Evolutionary conservation across 208 protist genomes (phyloP), one percentile per base, ranked within the genome.

Genomic region (Herpetomonas samuelpessoai): DNA sequence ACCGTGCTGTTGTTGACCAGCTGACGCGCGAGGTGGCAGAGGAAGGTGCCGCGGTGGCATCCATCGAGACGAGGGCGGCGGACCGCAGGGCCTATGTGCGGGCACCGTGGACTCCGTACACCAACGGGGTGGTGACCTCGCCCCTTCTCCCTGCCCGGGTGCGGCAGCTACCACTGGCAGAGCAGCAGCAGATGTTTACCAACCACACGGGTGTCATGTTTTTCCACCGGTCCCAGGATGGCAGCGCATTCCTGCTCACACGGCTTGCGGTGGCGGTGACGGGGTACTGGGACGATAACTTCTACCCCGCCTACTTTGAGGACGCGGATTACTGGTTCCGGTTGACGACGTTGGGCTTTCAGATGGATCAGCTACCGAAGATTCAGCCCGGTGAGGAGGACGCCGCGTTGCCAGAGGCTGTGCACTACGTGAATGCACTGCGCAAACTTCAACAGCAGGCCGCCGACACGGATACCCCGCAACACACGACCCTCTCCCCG

Each of bases 261-360:
- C 81, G 77, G 6, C 65, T 81, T 6, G 75, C 75, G 0, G 50
- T 85, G 14, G 31, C 63, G 31, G 68, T 65, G 44, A 74, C 72
- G 7, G 81, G 74, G 28, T 82, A 72, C 65, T 76, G 81, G 31
- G 76, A 88, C 53, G 76, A 88, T 28, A 88, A 84, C 39, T 75
- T 71, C 47, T 84, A 72, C 25, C 74, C 76, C 28, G 62, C 53
- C 26, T 66, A 74, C 47, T 69, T 73, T 57, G 81, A 88, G 4
- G 74, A 82, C 38, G 63, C 59, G 1, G 77, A 88, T 68, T 71
- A 58, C 44, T 63, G 64, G 24, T 72, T 52, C 59, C 71, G 77
- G 19, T 52, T 70, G 14, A 9, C 44, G 7, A 22, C 70, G n/a
- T 62, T 79, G 16, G 77, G 74, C 26, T 83, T 88, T 22, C 26